Evolutionary conservation across 225 moss, liverwort and hornwort species (phyloP).

Genomic region (Anthoceros angustus): DNA sequence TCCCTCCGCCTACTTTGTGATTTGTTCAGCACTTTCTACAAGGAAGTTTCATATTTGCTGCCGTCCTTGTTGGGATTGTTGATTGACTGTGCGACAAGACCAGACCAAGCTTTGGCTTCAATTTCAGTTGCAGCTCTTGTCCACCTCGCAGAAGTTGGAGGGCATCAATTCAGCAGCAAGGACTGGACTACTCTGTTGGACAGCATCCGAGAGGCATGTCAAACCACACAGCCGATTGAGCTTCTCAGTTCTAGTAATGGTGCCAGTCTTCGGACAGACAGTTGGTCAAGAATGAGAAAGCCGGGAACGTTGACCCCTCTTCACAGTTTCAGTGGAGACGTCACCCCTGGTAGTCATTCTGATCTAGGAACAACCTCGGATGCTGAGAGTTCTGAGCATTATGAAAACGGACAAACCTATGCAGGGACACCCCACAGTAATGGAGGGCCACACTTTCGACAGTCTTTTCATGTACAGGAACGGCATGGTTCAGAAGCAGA

Average conservation of each 20-base stretch:
- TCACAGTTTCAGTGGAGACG: constrained; percentile 41
- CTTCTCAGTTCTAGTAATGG: constrained; percentile 75
- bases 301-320: constrained; percentile 27
- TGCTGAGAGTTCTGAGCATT: constrained; percentile 37
- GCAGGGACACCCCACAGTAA: constrained; percentile 48
- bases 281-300: constrained; percentile 46
- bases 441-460: constrained; percentile 45
- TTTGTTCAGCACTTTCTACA: constrained; percentile 97
- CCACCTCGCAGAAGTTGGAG: constrained; percentile 91
- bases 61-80: constrained; percentile 88
- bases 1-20: constrained; percentile 95
- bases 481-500: constrained; percentile 42
- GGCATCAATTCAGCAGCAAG: constrained; percentile 73
- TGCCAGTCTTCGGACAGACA: constrained; percentile 62
- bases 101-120: constrained; percentile 92
- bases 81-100: constrained; percentile 94
- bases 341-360: constrained; percentile 39
- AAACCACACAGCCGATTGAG: constrained; percentile 93
- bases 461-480: constrained; percentile 56
- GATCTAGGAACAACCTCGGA: constrained; percentile 31
- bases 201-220: constrained; percentile 96
- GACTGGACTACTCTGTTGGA: constrained; percentile 93
- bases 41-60: constrained; percentile 95
- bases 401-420: constrained; percentile 50
- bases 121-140: constrained; percentile 98